Evolutionary conservation across 495 filamentous ascomycete species (phyloP), one percentile per base, ranked within the genome.

Genomic region (Gamarada debralockiae): DNA sequence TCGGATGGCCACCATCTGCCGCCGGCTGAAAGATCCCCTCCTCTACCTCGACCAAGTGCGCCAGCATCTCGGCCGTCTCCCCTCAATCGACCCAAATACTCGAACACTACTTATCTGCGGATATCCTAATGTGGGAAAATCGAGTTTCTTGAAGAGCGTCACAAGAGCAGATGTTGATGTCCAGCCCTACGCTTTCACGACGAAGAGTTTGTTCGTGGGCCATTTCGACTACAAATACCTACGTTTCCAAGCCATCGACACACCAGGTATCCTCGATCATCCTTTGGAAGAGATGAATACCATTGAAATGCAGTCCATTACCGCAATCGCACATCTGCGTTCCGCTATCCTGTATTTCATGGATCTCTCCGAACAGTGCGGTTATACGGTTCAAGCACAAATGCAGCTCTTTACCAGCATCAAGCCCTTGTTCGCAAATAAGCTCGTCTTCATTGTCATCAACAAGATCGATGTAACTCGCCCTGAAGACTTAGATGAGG

Each of bases 241-340:
- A 41, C 85, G 91, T 42, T 96, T 95, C 74, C 89, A 93, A 68
- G 69, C 89, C 80, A 80, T 96, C 79, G 58, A 78, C 60, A 80
- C 76, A 21, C 92, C 92, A 12, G 93, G 93, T 70, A 96, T 98
- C 66, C 76, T 97, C 51, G 93, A 98, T 65, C 95, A 98, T 67
- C 95, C 93, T 13, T 79, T 98, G 9, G 95, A 97, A 71, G 93
- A 98, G 73, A 98, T 98, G 93, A 98, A 97, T 73, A 97, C 93
- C 9, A 98, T 98, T 67, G 95, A 98, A 70, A 97, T 97, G 92
- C 93, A 90, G 68, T 91, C 86, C 14, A 97, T 98, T 56, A 97
- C 92, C 12, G 93, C 93, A 9, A 95, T 98, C 70, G 93, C 93
- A 38, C 93, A 98, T 77, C 74, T 98, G 52, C 83, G 93, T 44